Evolutionary conservation across 2,329 filamentous ascomycete genomes (phyloP).

Genomic region (Magnaporthales sp.): DNA sequence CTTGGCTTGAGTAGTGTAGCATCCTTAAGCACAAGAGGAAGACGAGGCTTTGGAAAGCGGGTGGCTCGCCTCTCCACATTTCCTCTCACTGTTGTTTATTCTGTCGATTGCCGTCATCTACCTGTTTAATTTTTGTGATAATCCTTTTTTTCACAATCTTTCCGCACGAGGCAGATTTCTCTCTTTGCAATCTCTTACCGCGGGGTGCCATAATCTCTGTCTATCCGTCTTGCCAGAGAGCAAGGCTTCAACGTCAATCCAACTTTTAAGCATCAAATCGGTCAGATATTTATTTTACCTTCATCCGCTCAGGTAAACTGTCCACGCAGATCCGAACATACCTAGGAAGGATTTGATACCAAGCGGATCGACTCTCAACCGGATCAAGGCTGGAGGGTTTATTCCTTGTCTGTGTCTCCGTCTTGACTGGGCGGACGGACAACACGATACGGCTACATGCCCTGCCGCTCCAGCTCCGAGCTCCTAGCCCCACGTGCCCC

Average conservation of each 20-base stretch:
- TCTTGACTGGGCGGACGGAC: neutral
- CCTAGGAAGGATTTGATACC: neutral
- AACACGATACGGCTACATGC: neutral
- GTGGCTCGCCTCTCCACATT: neutral
- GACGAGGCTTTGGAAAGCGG: neutral
- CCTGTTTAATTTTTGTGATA: neutral
- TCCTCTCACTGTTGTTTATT: neutral
- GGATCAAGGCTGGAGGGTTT: neutral
- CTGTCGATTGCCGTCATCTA: neutral
- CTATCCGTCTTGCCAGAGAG: neutral
- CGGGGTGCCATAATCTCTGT: neutral
- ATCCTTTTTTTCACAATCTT: neutral
- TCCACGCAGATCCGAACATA: neutral
- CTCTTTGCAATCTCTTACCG: neutral
- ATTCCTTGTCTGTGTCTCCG: neutral
- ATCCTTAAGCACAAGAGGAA: neutral
- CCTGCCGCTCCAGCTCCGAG: neutral
- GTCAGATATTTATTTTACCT: neutral
- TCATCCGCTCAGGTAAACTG: neutral
- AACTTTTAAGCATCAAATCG: neutral
- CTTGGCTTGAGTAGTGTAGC: neutral
- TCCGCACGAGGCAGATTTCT: neutral
- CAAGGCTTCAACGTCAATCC: neutral
- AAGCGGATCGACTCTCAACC: neutral
- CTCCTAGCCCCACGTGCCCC: neutral